Evolutionary conservation across 2,329 filamentous ascomycete species (phyloP), one percentile per base, ranked within the genome.

Genomic region (Sporothrix brasiliensis): DNA sequence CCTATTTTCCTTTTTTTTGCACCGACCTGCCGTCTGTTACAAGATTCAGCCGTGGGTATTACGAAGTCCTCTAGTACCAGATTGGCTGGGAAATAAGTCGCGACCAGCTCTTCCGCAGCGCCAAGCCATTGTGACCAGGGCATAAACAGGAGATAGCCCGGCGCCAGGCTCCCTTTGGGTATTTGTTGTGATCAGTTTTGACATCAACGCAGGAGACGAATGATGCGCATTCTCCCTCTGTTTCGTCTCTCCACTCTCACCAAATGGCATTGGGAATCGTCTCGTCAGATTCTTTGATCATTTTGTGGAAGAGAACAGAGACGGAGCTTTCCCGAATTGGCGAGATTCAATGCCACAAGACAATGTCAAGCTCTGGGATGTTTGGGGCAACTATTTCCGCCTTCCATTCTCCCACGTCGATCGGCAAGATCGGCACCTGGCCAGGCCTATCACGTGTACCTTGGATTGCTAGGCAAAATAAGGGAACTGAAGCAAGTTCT

Each of bases 381-480:
- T 27, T 24, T 63, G 24, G 16, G 58, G 58, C 39, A 27, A 16
- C 21, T 30, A 34, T 9, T 34, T 30, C 16, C 16, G 41, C 21
- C 27, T 63, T 34, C 53, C 53, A 30, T 58, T 13, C 39, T 61
- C 19, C 2, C 10, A 61, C 19, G 54, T 34, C 30, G 68, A 65
- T 69, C 68, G 68, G 68, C 56, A 69, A 30, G 58, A 69, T 69
- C 68, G 68, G 68, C 68, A 69, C 49, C 6, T 5, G 30, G 5
- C 21, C 47, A 24, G 49, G 34, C 14, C 41, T 16, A 52, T 69
- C 67, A 69, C 47, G 67, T 63, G 67, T n/a, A 13, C 10, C 44
- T 54, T 56, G 52, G 9, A 27, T 63, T 61, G 19, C 58, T 44
- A 19, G 58, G 58, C 58, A 27, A 47, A 44, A 24, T 49, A 49